phyloP scores from a whole-genome alignment of 371 early-diverging fungal genomes.

The Rhizopus microsporus region DNA sequence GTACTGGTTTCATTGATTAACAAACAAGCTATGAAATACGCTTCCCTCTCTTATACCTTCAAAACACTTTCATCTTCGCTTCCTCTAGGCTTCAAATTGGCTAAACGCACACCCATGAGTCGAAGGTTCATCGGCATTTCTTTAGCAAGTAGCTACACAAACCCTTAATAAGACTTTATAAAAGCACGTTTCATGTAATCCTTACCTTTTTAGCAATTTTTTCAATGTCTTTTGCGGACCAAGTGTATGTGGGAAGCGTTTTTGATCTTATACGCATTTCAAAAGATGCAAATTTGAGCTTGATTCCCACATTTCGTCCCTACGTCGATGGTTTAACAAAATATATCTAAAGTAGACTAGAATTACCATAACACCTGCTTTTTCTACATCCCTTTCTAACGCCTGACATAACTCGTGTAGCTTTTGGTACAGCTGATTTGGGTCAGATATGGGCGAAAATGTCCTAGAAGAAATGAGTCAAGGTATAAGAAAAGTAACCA shows the following conservation, averaged over 20 bases:
- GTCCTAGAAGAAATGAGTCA: conserved; percentile 25
- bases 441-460: conserved; percentile 35
- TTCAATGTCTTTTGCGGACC: conserved; percentile 39
- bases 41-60: conserved; percentile 24
- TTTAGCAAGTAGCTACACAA: conserved; percentile 9
- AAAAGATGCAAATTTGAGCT: conserved; percentile 44
- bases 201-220: conserved; percentile 36
- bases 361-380: conserved; percentile 24
- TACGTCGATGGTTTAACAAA: background rate
- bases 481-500: background rate
- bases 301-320: conserved; percentile 47
- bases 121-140: conserved; percentile 47
- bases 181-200: background rate
- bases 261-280: conserved; percentile 40
- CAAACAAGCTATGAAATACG: conserved; percentile 1
- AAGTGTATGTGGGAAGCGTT: conserved; percentile 36
- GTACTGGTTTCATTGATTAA: conserved; percentile 13
- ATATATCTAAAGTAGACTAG: background rate
- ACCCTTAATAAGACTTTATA: background rate
- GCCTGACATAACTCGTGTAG: conserved; percentile 36
- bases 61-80: conserved; percentile 33
- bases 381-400: conserved; percentile 36
- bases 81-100: conserved; percentile 30
- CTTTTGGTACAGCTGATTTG: conserved; percentile 27
- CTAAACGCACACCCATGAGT: conserved; percentile 47